Evolutionary conservation across 176 grass and related monocot genomes (phyloP), one percentile per base, ranked within the genome.

Genomic region (Aechmea fasciata): DNA sequence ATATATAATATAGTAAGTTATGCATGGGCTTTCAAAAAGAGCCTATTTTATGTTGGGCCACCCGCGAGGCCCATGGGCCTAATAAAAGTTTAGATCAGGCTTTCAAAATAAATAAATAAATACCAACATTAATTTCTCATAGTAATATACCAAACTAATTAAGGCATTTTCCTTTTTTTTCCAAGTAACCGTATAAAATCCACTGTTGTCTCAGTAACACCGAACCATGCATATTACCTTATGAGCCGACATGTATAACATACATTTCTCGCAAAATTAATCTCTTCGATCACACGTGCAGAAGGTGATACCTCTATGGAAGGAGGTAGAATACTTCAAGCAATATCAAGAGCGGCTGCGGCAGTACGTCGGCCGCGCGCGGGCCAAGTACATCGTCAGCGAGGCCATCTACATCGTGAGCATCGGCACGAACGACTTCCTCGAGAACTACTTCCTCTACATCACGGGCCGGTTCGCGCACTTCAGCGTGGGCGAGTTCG

Each of bases 391-490:
- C 49, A 92, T 84, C 73, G 29, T 96, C 33, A 63, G 67, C 11
- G 87, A 92, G 33, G 85, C 93, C 2, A 54, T 83, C 10, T 96
- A 92, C 79, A 2, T 96, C 3, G 75, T 96, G 5, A 96, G 93
- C 74, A 41, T 96, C 48, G 93, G 93, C 73, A 92, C 93, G 59
- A 96, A 96, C 50, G 93, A 96, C 73, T 96, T 92, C 73, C 72
- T 92, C 0, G 88, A 91, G 77, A 96, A 96, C 83, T 96, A 96
- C 77, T 96, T 74, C 79, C 65, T 79, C 49, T 9, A 80, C 6
- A 73, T 89, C 0, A 92, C 88, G 0, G 83, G 77, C 1, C 57
- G 93, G 73, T 77, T 86, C 75, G 13, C 64, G 9, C n/a, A 92
- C 76, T 90, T 89, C 78, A 83, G 83, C 14, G 79, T 83, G 1